Evolutionary conservation across 2,329 filamentous ascomycete genomes (phyloP).

Genomic region (Arachnomyces sp.): DNA sequence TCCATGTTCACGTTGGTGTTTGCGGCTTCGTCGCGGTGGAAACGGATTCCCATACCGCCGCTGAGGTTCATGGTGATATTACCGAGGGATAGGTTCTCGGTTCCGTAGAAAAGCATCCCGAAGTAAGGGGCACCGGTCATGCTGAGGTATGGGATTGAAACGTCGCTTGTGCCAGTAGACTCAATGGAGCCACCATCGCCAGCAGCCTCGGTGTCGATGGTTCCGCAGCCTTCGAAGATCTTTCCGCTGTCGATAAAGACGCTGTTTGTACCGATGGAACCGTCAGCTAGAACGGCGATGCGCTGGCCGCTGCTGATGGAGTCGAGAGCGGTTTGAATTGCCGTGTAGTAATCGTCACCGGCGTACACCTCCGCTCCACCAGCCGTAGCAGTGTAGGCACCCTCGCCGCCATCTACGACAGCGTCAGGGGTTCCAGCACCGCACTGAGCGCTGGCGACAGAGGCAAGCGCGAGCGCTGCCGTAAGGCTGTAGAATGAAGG

Average conservation of each 20-base stretch:
- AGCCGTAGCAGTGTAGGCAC: constrained; percentile 38
- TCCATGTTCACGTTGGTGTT: constrained; percentile 50
- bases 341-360: constrained; percentile 44
- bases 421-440: constrained; percentile 42
- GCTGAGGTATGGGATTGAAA: constrained; percentile 48
- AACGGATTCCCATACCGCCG: constrained; percentile 49
- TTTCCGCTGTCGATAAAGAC: constrained; percentile 41
- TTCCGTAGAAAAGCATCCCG: constrained; percentile 48
- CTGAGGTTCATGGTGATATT: constrained; percentile 48
- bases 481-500: constrained; percentile 29
- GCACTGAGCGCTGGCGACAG: constrained; percentile 37
- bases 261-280: constrained; percentile 12
- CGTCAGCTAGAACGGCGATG: constrained; percentile 40
- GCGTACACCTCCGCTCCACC: constrained; percentile 43
- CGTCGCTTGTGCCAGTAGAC: constrained; percentile 39
- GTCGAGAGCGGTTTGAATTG: constrained; percentile 38
- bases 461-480: constrained; percentile 35
- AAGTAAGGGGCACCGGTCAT: constrained; percentile 54
- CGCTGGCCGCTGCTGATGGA: constrained; percentile 39
- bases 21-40: constrained; percentile 46
- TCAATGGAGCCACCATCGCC: constrained; percentile 48
- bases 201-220: constrained; percentile 40
- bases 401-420: constrained; percentile 38
- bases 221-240: constrained; percentile 52
- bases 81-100: constrained; percentile 41